Percentiles rank a stretch among this genome's conserved stretches.
Evolutionary conservation across 2,329 filamentous ascomycete species (phyloP).

Genomic region (Colletotrichum sp.): DNA sequence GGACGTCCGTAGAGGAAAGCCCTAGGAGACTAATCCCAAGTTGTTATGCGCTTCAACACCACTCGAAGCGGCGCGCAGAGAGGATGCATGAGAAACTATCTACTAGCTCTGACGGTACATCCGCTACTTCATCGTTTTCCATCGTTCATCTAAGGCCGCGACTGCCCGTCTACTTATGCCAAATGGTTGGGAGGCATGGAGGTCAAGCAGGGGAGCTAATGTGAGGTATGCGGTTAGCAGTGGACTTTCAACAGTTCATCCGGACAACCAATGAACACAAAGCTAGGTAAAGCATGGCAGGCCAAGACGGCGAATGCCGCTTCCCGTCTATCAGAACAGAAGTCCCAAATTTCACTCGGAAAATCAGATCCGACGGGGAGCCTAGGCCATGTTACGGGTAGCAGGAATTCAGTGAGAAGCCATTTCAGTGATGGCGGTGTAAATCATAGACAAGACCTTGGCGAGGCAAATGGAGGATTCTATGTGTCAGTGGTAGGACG

Average conservation of each 20-base stretch:
- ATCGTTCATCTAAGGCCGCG: background rate
- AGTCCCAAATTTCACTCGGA: background rate
- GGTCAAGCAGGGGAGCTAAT: no score
- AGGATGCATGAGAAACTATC: background rate
- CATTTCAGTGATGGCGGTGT: background rate
- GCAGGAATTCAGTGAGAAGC: background rate
- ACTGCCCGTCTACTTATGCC: rapidly evolving
- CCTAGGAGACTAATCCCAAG: background rate
- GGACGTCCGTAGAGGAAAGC: background rate
- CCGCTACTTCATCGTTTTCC: background rate
- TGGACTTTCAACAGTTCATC: background rate
- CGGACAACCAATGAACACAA: background rate
- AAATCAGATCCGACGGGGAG: background rate
- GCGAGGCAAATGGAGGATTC: background rate
- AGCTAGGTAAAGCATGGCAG: background rate
- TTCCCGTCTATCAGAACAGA: background rate
- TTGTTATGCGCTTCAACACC: background rate
- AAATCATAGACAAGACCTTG: background rate
- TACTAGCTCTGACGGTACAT: background rate
- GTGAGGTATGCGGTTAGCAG: background rate
- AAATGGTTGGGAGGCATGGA: no score
- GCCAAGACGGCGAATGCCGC: background rate
- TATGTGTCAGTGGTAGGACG: background rate
- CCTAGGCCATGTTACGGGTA: background rate
- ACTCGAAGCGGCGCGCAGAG: background rate